Evolutionary conservation across 176 grass and related monocot species (phyloP), one percentile per base, ranked within the genome.

Genomic region (Thinopyrum elongatum): DNA sequence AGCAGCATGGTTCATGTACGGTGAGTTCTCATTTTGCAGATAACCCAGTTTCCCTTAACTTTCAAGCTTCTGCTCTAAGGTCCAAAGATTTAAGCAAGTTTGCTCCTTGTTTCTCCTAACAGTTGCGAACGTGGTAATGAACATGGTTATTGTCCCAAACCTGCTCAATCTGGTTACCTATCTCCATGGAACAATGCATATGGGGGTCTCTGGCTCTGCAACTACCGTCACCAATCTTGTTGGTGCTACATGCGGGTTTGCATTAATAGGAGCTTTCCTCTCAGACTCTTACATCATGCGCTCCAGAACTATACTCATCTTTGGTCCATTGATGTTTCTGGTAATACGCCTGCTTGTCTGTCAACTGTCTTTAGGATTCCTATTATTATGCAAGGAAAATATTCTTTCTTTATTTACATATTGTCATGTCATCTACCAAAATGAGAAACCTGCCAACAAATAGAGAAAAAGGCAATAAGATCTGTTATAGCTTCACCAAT

Each of bases 241-340:
- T 9, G 90, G 88, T 10, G 88, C 79, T 29, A 84, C 36, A 19
- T 86, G 49, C n/a, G 90, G 72, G 17, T 95, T 95, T 65, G 75
- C 93, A 49, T 46, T 92, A 14, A 2, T 92, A 11, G 90, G 90
- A 82, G 90, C 82, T 38, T 88, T 95, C 77, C 25, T 95, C 76
- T 95, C 93, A 0, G 93, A 95, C 62, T 92, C 90, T 15, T 92
- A 88, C 78, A 84, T 95, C 55, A 84, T 70, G 59, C 69, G 88
- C 10, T 88, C 87, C 4, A 88, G 12, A 49, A 86, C 88, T 1
- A 86, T 87, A 27, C 79, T 90, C 53, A 49, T 95, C 19, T 92
- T 92, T n/a, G 85, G 70, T 7, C 87, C 79, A 22, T 76, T 95
- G 2, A 86, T 81, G 70, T 80, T 92, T 75, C 51, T 92, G 87